Evolutionary conservation across 805 yeast genomes (phyloP), one percentile per base, ranked within the genome.

Genomic region (Starmerella bombicola): DNA sequence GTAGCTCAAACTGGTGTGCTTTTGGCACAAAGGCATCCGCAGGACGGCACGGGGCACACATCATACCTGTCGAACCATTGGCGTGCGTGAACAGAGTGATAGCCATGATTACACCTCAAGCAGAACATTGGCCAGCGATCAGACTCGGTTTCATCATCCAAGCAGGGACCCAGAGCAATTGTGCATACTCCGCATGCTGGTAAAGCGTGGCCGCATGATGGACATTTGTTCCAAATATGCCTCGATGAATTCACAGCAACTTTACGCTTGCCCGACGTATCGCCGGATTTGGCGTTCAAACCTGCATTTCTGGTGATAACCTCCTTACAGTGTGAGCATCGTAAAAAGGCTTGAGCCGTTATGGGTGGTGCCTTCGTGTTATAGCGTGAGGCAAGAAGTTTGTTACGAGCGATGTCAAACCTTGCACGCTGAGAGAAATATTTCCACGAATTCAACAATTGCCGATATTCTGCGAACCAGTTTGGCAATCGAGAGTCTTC

Each of bases 11-110:
- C n/a, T n/a, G n/a, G n/a, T n/a, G 21, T 19, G 5, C 25, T 40
- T 21, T 34, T 34, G 3, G 54, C 55, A 24, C 97, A 88, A 37
- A 73, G 66, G 55, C 98, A 88, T 30, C 69, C 66, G 55, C 98
- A 88, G 32, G 85, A 93, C 0, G 96, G 95, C 3, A 88, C 94
- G 0, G 98, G 96, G 55, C 98, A 88, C 1, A 81, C 73, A 41
- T 72, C 73, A 53, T 86, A 94, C 57, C 77, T 78, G 20, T 78
- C 71, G 58, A 88, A 88, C 98, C 98, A 88, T 54, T 86, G 93
- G 48, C 82, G 85, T 0, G 96, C 96, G 58, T 88, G 98, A 3
- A 80, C 85, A 0, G 94, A 85, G 62, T 88, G 98, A 73, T 78
- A 78, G 1, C 95, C 94, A 54, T 88, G 98, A 55, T 80, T 83